Evolutionary conservation across 352 stramenopile species (phyloP).

Genomic region (Pythium phragmiticola): DNA sequence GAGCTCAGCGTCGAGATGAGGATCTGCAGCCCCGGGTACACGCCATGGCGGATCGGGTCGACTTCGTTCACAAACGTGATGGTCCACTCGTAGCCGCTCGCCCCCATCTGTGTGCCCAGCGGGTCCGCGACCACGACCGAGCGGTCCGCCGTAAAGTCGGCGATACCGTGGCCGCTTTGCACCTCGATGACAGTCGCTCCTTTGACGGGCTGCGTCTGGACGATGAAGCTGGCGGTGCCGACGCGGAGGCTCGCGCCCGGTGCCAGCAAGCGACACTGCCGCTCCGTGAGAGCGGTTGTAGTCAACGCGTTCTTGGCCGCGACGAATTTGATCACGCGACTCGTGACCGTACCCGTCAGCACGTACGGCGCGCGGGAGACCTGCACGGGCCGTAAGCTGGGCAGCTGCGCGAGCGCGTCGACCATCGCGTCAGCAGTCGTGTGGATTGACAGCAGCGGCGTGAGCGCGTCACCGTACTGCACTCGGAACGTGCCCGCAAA

Average conservation of each 20-base stretch:
- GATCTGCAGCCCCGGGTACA: slow-evolving; percentile 44
- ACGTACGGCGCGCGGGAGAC: slow-evolving; percentile 50
- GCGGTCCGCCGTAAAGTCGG: slow-evolving; percentile 30
- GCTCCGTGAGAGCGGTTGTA: slow-evolving; percentile 36
- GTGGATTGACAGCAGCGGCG: slow-evolving; percentile 52
- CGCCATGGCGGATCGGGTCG: slow-evolving; percentile 31
- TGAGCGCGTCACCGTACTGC: slow-evolving; percentile 54
- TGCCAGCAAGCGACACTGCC: slow-evolving; percentile 39
- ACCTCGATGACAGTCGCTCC: slow-evolving; percentile 48
- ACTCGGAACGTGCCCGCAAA: slow-evolving; percentile 64
- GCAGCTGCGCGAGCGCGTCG: slow-evolving; percentile 41
- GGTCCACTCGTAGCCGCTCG: slow-evolving; percentile 66
- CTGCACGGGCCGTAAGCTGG: slow-evolving; percentile 46
- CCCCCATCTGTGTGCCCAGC: slow-evolving; percentile 35
- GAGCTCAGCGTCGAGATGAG: slow-evolving; percentile 52
- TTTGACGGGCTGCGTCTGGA: slow-evolving; percentile 38
- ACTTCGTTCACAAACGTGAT: slow-evolving; percentile 61
- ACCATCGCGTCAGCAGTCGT: slow-evolving; percentile 38
- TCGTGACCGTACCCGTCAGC: slow-evolving; percentile 38
- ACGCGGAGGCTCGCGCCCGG: slow-evolving; percentile 40
- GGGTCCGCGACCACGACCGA: slow-evolving; percentile 44
- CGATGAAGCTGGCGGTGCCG: slow-evolving; percentile 31
- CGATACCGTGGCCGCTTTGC: slow-evolving; percentile 32
- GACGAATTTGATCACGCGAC: slow-evolving; percentile 37
- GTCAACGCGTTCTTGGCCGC: slow-evolving; percentile 37